These are phyloP conservation scores for Trichothecium sympodiale DNA, from an alignment of 2,329 filamentous ascomycete species.

Conservation along the genomic window DNA sequence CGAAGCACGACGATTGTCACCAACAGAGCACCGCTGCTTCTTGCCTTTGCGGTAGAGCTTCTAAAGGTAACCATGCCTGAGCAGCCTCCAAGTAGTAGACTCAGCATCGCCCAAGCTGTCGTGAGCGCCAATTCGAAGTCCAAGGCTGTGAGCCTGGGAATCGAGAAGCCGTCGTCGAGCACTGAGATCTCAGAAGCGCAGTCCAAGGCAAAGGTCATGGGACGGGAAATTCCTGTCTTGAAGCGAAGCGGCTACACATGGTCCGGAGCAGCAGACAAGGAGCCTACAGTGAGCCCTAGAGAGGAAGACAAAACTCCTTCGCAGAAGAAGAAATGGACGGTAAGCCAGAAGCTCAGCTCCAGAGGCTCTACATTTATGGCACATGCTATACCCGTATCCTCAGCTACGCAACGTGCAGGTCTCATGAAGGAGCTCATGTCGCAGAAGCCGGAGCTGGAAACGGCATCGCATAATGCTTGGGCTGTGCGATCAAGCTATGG, in stretches of 20 bases:
- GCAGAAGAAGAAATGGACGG: constrained; percentile 30
- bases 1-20: constrained; percentile 50
- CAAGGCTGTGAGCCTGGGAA: constrained; percentile 64
- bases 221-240: constrained; percentile 61
- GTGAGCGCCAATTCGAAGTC: constrained; percentile 71
- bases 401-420: constrained; percentile 27
- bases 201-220: constrained; percentile 61
- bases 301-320: constrained; percentile 8
- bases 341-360: constrained; percentile 37
- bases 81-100: constrained; percentile 71
- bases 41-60: constrained; percentile 67
- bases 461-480: constrained; percentile 50
- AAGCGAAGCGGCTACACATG: constrained; percentile 63
- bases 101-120: constrained; percentile 75
- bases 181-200: constrained; percentile 69
- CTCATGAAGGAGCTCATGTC: constrained; percentile 37
- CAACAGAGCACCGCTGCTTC: constrained; percentile 70
- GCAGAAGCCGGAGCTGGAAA: constrained; percentile 36
- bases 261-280: constrained; percentile 11
- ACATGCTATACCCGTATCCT: constrained; percentile 28
- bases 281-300: constrained; percentile 4
- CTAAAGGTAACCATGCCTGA: constrained; percentile 75
- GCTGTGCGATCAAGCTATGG: constrained; percentile 25
- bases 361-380: constrained; percentile 48
- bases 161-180: constrained; percentile 53